Evolutionary conservation across 2,329 filamentous ascomycete species (phyloP).

Genomic region (Penicillium verrucosum): DNA sequence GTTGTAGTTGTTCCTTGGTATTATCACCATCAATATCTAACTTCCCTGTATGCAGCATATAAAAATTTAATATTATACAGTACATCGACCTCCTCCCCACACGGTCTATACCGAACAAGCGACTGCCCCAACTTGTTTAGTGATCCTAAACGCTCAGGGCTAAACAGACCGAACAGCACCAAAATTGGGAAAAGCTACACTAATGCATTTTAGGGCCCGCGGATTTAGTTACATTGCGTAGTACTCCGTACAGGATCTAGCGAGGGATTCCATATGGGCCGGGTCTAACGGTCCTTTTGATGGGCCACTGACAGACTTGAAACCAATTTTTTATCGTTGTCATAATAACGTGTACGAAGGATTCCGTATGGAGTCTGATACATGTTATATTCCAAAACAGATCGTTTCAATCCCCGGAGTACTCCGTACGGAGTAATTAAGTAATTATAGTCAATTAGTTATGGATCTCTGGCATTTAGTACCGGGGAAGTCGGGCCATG

Average conservation of each 20-base stretch:
- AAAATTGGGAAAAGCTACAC: background rate
- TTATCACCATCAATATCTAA: background rate
- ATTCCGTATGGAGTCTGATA: background rate
- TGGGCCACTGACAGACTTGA: background rate
- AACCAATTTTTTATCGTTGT: background rate
- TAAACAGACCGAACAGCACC: background rate
- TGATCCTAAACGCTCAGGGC: background rate
- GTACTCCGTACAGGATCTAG: background rate
- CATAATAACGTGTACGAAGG: background rate
- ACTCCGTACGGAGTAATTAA: background rate
- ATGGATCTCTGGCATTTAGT: background rate
- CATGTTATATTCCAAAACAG: background rate
- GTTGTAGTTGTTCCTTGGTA: background rate
- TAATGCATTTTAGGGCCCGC: background rate
- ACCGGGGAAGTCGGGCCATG: constrained; percentile 6
- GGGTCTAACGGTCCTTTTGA: background rate
- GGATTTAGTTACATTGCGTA: background rate
- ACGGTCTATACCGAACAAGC: background rate
- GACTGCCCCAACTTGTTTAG: background rate
- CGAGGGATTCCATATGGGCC: background rate
- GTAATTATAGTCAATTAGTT: background rate
- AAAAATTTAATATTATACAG: background rate
- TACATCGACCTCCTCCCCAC: background rate
- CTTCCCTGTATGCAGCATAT: background rate
- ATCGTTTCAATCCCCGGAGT: background rate